Evolutionary conservation across 129 eudicot species (phyloP), one percentile per base, ranked within the genome.

Genomic region (Arctium lappa): DNA sequence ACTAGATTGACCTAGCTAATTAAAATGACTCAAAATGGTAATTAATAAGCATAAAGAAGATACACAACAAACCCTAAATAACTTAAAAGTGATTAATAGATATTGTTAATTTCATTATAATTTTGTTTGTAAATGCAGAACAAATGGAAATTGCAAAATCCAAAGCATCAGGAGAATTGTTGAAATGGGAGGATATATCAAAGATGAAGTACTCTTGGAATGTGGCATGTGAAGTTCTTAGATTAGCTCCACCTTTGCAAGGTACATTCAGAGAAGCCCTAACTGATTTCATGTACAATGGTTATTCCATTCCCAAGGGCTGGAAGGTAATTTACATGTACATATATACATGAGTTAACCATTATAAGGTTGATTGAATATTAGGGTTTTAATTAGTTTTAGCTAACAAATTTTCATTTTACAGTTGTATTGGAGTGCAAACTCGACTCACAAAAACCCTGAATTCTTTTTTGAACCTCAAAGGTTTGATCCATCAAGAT

Each of bases 191-290:
- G 16, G 87, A 84, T 68, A 1, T 78, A 39, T 63, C 73, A 31
- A 72, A 78, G 22, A 84, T 78, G 87, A 78, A 73, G 37, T 77
- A 83, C 38, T 83, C 86, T 33, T 83, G 86, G 86, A 83, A 79
- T 32, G 87, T 79, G 8, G 88, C 88, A 30, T 85, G 88, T 75
- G 88, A 85, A 80, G 88, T 80, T 39, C 74, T 85, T 82, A 76
- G 88, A 74, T 73, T 85, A 32, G 82, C 82, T 4, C 85, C 88
- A 15, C 88, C 88, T 18, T 34, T 81, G 12, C 88, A 86, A 77
- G 88, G 88, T 33, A 39, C 68, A 18, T 86, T 81, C 30, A 81
- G 86, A 72, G 88, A 81, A 50, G 88, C 82, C 70, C 31, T 81
- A 11, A 9, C 27, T 10, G 86, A 86, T 44, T 86, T 86, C 75